Conservation (phyloP, 768 basidiomycete genomes). For the Calocybe cyanea region DNA sequence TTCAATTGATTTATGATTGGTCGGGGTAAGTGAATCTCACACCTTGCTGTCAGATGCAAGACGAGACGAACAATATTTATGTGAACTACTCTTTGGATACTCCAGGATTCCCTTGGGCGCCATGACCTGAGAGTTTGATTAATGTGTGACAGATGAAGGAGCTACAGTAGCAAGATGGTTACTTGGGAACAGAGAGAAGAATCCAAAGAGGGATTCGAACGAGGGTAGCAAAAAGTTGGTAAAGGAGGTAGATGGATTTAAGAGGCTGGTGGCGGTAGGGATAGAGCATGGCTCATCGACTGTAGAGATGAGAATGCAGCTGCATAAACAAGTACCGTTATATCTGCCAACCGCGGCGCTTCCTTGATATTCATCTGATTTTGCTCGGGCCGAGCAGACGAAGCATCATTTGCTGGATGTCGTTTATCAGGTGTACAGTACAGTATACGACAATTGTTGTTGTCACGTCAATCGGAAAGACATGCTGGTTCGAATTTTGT, state of each 20-base stretch:
- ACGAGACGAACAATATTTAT: slow-evolving; percentile 32
- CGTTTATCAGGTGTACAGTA: too few species aligned
- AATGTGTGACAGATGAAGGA: neutral
- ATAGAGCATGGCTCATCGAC: slow-evolving; percentile 34
- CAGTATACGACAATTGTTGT: too few species aligned
- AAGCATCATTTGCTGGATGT: too few species aligned
- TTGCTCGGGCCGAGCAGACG: too few species aligned
- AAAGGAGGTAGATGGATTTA: slow-evolving; percentile 44
- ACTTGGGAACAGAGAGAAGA: slow-evolving; percentile 36
- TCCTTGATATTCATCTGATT: too few species aligned
- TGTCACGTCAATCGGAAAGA: too few species aligned
- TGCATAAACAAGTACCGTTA: too few species aligned
- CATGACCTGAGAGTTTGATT: slow-evolving; percentile 24
- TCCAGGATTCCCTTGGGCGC: slow-evolving; percentile 47
- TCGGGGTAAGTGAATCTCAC: neutral
- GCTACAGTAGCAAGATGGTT: slow-evolving; percentile 1
- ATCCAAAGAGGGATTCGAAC: slow-evolving; percentile 48
- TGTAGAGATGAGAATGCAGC: too few species aligned
- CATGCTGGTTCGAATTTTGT: too few species aligned
- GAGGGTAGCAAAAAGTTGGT: slow-evolving; percentile 35
- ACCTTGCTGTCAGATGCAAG: slow-evolving; percentile 24
- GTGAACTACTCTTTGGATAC: slow-evolving; percentile 33
- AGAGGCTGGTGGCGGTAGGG: slow-evolving; percentile 42
- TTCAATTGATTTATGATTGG: neutral
- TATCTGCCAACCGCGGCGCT: too few species aligned